Conservation (phyloP, 768 basidiomycete genomes). For the Gelatoporia subvermispora region DNA sequence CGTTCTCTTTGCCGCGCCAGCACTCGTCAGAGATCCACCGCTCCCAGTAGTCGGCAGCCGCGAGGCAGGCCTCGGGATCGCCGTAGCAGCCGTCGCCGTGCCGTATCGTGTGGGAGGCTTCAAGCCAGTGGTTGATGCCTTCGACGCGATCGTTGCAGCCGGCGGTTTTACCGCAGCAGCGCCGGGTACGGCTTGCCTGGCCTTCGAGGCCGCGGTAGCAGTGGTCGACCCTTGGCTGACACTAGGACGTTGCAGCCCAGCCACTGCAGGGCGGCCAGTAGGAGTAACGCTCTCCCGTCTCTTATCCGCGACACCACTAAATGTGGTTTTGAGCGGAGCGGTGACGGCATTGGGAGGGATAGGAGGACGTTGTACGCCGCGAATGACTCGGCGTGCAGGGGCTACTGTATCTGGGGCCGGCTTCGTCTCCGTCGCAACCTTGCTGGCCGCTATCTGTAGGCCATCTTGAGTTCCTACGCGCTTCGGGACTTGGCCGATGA, state of each 20-base stretch:
- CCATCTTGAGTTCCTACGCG: no score
- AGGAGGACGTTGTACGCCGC: conserved; percentile 26
- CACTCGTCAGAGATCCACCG: background rate
- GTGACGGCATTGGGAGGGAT: conserved; percentile 7
- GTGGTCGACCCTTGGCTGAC: background rate
- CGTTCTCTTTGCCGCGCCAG: background rate
- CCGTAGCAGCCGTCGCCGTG: conserved; percentile 9
- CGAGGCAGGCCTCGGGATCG: conserved; percentile 18
- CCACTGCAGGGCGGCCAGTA: conserved; percentile 5
- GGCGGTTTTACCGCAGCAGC: background rate
- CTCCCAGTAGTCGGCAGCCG: conserved; percentile 13
- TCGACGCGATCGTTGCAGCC: background rate
- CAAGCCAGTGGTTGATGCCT: background rate
- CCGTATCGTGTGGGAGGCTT: conserved; percentile 4
- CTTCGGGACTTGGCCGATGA: background rate
- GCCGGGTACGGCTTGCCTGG: background rate
- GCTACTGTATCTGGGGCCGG: background rate
- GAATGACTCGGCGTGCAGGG: conserved; percentile 14
- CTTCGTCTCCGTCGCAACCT: background rate
- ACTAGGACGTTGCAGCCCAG: conserved; percentile 12
- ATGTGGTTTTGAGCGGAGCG: background rate
- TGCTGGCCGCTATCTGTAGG: background rate
- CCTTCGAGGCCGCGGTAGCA: conserved; percentile 1
- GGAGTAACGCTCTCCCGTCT: background rate
- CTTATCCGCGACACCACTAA: background rate